Evolutionary conservation across 768 basidiomycete genomes (phyloP), one percentile per base, ranked within the genome.

Genomic region (Pleurotus eryngii): DNA sequence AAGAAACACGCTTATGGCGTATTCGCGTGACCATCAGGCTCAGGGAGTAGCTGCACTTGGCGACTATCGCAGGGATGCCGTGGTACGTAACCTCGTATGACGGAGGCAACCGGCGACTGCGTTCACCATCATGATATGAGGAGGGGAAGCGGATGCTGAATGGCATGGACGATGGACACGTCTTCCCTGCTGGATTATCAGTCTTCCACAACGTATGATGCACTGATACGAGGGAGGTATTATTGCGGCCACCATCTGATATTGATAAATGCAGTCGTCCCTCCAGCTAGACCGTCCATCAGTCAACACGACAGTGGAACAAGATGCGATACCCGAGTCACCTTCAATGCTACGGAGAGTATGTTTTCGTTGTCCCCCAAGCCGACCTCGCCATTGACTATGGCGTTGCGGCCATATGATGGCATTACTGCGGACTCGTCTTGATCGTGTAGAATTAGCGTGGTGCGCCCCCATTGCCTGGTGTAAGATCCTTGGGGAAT

Each of bases 161-260:
- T 18, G 74, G 71, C 14, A 78, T 66, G 17, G 73, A 64, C 18
- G 72, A 71, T 5, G 78, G 76, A 63, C 76, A 77, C 51, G 49
- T 50, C 26, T 60, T 57, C 26, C 62, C 56, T 26, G 62, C 55
- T 7, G 61, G 30, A 12, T 58, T 58, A 17, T 65, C 65, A 15
- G 59, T 57, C 49, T 68, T 60, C 75, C 74, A 78, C 4, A 78
- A 57, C 0, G 64, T 60, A 8, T 60, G 62, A 15, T 60, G 64
- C 48, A 71, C 64, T 8, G 72, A 68, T 17, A 74, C 62, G 12
- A 76, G 61, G 17, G 64, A 65, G 26, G 61, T 49, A n/a, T 57
- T 64, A 27, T 59, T 60, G 6, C 70, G 65, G 14, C 75, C 74
- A 46, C 67, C 67, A 42, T 76, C 73, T 12, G 74, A 68, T 20